Base-by-base conservation (phyloP, 2,329 filamentous ascomycete species). In the Cercospora sp. region DNA sequence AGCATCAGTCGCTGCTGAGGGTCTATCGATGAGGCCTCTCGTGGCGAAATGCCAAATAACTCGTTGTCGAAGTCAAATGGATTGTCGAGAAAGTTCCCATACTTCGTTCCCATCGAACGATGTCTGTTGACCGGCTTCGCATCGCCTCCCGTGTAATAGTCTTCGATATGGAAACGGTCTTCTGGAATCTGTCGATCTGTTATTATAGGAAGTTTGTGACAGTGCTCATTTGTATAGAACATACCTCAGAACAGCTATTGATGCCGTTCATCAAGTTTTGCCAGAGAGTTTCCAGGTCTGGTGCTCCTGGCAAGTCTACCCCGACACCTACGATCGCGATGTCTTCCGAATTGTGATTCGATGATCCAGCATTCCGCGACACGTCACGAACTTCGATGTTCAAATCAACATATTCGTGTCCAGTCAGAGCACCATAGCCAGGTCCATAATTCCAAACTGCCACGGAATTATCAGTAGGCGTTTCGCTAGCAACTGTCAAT, bases 21-120 rank as follows among this genome's bases (percentile, higher is more conserved):
- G 20, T 68, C 67, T n/a, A 66, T 68, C 3, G 67, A 68, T 13
- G 63, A 39, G 2, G 67, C 67, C 51, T 68, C 67, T 68, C 67
- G 36, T 28, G 63, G 63, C 23, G 63, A 66, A 28, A 66, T 66
- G 31, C 51, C 64, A 53, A 68, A 68, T 8, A 63, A 39, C 16
- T 66, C 31, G 39, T 66, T 62, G 59, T 68, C 67, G 20, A 66
- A 68, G n/a, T 53, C 16, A 36, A 66, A 66, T 28, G 64, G 20
- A 39, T 68, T 64, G 26, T 68, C 55, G 13, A 69, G 31, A 20
- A 68, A 68, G 39, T 66, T 66, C 2, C 67, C 67, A 42, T 65
- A 67, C 30, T 67, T 67, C 23, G 66, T 67, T 20, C 36, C 42
- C 62, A 67, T 65, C 5, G 61, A 65, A 20, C 66, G 58, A 7